Percentiles rank a stretch among this genome's conserved stretches.
phyloP scores from a whole-genome alignment of 306 rosid genomes.

The Vigna nakashimae region DNA sequence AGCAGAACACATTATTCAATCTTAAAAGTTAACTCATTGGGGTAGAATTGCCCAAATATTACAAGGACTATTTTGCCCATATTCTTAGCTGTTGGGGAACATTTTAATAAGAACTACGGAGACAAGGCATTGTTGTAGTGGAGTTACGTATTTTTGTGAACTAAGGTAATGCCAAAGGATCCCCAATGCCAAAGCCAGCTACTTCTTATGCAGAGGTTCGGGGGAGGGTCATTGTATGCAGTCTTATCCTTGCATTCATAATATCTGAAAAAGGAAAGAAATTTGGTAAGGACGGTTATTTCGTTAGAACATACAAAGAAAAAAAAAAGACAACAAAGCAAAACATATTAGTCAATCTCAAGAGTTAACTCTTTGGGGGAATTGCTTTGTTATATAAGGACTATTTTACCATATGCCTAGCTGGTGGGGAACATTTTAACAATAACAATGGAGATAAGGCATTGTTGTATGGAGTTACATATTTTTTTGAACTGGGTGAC shows the following conservation, averaged over 20 bases:
- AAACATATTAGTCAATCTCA: neutral
- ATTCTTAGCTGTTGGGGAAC: neutral
- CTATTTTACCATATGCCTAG: neutral
- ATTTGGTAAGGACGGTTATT: neutral
- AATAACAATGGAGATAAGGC: neutral
- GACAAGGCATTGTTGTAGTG: slow-evolving; percentile 9
- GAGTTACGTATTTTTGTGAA: neutral
- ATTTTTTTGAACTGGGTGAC: neutral
- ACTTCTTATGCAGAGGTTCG: no score
- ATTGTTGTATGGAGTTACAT: neutral
- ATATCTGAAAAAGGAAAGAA: neutral
- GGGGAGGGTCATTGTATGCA: no score
- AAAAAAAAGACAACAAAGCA: neutral
- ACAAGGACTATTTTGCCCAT: neutral
- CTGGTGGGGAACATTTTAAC: neutral
- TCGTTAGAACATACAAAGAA: neutral
- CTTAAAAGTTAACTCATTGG: neutral
- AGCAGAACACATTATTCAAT: neutral
- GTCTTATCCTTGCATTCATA: no score
- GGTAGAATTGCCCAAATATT: neutral
- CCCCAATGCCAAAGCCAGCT: no score
- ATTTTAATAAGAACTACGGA: neutral
- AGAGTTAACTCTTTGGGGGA: neutral
- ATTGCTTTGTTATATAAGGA: no score
- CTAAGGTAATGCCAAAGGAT: neutral